phyloP scores from a whole-genome alignment of 1,139 yeast species.

The Wickerhamomyces sp. region DNA sequence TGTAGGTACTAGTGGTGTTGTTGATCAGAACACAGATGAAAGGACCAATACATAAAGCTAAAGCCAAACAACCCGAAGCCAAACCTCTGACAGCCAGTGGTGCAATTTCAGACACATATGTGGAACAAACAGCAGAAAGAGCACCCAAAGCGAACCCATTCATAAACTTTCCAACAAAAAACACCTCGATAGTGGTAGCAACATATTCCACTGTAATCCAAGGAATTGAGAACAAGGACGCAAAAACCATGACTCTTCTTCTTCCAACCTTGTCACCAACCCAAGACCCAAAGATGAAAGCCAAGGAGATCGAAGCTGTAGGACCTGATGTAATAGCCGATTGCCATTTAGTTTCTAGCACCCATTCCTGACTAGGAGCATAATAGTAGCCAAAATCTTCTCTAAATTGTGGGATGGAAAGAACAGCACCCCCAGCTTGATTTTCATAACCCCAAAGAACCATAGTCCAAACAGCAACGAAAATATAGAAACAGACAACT shows the following conservation, averaged over 20 bases:
- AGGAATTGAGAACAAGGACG: conserved; percentile 35
- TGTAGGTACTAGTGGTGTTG: conserved; percentile 19
- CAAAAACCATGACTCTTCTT: conserved; percentile 44
- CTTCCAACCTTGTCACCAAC: conserved; percentile 53
- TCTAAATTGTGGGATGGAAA: conserved; percentile 26
- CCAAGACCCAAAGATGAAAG: conserved; percentile 49
- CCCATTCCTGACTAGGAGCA: conserved; percentile 16
- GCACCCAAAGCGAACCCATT: conserved; percentile 26
- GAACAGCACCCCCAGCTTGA: conserved; percentile 25
- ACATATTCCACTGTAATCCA: conserved; percentile 25
- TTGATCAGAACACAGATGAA: conserved; percentile 24
- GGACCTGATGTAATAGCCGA: conserved; percentile 31
- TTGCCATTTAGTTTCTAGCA: conserved; percentile 29
- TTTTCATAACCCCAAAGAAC: conserved; percentile 20
- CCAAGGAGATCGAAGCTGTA: conserved; percentile 31
- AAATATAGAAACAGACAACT: conserved; percentile 5
- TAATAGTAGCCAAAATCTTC: conserved; percentile 26
- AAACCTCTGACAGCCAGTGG: conserved; percentile 29
- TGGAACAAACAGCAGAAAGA: conserved; percentile 14
- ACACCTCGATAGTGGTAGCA: conserved; percentile 24
- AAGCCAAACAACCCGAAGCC: conserved; percentile 19
- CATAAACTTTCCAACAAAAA: conserved; percentile 28
- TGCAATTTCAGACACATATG: conserved; percentile 27
- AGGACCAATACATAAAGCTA: conserved; percentile 27
- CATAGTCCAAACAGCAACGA: conserved; percentile 11